Evolutionary conservation across 192 early-diverging fungal species (phyloP).

Genomic region (Diversispora eburnea): DNA sequence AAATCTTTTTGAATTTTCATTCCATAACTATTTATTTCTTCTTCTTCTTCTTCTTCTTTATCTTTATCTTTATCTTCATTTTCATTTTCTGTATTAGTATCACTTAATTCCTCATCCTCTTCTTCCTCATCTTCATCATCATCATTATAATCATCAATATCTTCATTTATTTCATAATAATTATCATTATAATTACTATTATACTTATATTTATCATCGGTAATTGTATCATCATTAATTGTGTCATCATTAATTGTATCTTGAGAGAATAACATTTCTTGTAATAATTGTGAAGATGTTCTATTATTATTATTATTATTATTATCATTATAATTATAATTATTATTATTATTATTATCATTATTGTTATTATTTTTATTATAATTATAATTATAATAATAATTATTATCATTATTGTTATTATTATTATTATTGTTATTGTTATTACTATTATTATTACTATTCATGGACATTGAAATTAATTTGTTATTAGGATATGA

Average conservation of each 20-base stretch:
- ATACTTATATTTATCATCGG: not conserved
- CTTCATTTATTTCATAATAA: not conserved
- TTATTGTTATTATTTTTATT: too few species aligned
- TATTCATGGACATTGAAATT: not conserved
- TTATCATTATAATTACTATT: not conserved
- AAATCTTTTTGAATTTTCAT: not conserved
- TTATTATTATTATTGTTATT: too few species aligned
- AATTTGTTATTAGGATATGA: not conserved
- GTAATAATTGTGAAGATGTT: not conserved
- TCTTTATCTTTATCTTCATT: not conserved
- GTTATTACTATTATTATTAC: too few species aligned
- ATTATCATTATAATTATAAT: not conserved
- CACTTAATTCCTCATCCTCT: not conserved
- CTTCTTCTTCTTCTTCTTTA: not conserved
- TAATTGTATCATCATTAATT: not conserved
- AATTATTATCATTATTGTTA: too few species aligned
- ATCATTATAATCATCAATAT: not conserved
- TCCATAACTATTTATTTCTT: not conserved
- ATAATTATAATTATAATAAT: too few species aligned
- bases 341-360: too few species aligned
- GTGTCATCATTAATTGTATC: not conserved
- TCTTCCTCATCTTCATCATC: not conserved
- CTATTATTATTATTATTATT: not conserved
- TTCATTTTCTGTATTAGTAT: not conserved
- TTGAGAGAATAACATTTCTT: slow-evolving; percentile 15